A percentile compares a stretch with the other conserved stretches of the same genome.
Evolutionary conservation across 2,329 filamentous ascomycete genomes (phyloP).

Genomic region (Penicillium sp.): DNA sequence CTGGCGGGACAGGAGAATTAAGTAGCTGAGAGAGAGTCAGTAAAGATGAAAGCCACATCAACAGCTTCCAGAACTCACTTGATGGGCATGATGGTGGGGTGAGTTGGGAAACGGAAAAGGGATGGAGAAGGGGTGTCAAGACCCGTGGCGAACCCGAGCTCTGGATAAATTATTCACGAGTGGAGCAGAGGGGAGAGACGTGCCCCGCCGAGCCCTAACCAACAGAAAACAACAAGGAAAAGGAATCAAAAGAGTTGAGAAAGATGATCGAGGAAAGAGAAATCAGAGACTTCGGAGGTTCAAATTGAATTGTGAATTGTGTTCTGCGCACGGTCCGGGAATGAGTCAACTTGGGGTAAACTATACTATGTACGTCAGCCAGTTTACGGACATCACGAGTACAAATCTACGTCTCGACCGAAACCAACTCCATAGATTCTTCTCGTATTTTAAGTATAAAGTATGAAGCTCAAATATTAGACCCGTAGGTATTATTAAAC

Average conservation of each 20-base stretch:
- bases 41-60: background rate
- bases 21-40: conserved; percentile 64
- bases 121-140: conserved; percentile 18
- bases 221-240: background rate
- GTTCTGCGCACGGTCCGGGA: background rate
- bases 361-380: background rate
- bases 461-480: background rate
- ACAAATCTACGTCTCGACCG: background rate
- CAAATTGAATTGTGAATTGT: background rate
- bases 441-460: background rate
- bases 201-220: conserved; percentile 28
- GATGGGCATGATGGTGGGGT: conserved; percentile 33
- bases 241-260: background rate
- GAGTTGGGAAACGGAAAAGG: conserved; percentile 8
- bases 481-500: conserved; percentile 5
- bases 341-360: conserved; percentile 5
- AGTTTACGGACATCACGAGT: background rate
- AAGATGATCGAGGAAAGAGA: background rate
- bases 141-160: conserved; percentile 22
- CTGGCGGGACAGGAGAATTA: conserved; percentile 95
- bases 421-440: background rate
- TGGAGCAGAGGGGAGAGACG: conserved; percentile 22
- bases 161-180: conserved; percentile 27
- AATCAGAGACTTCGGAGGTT: background rate
- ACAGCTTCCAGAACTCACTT: conserved; percentile 26